phyloP scores from a whole-genome alignment of 345 rosid species.

The Capsella bursapastoris region DNA sequence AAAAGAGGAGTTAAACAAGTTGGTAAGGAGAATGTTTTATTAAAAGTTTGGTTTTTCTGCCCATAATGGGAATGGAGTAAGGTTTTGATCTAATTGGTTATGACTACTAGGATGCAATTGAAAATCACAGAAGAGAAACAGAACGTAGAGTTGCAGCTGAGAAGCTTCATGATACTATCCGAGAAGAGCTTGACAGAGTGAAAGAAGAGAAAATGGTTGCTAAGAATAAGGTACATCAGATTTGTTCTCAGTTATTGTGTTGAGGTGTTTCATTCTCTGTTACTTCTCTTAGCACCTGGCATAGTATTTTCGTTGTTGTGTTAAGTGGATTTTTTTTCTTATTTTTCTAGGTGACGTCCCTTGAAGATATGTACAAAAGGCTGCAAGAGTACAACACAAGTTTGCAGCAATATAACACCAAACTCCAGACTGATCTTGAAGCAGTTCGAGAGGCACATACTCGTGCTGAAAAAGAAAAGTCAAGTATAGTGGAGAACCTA shows the following conservation, averaged over 20 bases:
- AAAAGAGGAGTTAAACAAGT: slow-evolving; percentile 68
- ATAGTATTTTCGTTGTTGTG: slow-evolving; percentile 1
- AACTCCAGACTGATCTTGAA: slow-evolving; percentile 72
- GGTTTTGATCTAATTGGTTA: neutral
- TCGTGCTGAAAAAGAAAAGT: slow-evolving; percentile 80
- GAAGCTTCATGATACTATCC: slow-evolving; percentile 60
- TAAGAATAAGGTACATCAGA: slow-evolving; percentile 62
- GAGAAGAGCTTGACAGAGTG: slow-evolving; percentile 68
- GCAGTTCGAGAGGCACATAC: slow-evolving; percentile 59
- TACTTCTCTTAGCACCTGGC: neutral
- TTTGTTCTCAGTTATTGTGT: neutral
- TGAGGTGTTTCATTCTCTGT: neutral
- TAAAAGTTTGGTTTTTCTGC: neutral
- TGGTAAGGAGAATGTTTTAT: slow-evolving; percentile 53
- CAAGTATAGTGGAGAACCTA: slow-evolving; percentile 78
- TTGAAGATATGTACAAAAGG: slow-evolving; percentile 75
- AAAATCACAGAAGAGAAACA: slow-evolving; percentile 61
- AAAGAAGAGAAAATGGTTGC: slow-evolving; percentile 69
- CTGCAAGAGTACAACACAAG: slow-evolving; percentile 82
- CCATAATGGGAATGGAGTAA: neutral
- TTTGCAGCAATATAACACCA: slow-evolving; percentile 81
- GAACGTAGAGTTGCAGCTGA: slow-evolving; percentile 70
- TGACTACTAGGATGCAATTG: slow-evolving; percentile 66
- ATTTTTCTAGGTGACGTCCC: slow-evolving; percentile 58
- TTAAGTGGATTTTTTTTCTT: neutral